A percentile compares a stretch with the other conserved stretches of the same genome.
Evolutionary conservation across 495 filamentous ascomycete species (phyloP).

Genomic region (Talaromyces proteolyticus): DNA sequence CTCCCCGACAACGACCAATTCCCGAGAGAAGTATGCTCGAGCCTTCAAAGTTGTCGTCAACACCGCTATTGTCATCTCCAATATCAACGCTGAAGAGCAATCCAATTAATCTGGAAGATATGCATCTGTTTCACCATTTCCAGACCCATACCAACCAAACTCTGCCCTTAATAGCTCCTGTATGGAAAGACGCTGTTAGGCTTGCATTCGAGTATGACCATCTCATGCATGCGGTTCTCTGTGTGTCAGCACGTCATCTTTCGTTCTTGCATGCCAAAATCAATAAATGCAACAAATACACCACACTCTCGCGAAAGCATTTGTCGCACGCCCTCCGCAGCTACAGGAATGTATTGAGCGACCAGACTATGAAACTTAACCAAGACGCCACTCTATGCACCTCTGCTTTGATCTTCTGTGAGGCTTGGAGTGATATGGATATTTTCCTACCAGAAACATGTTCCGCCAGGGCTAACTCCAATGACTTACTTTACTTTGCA

Average conservation of each 20-base stretch:
- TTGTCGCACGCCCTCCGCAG: not conserved
- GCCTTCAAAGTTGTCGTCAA: too few relatives aligned
- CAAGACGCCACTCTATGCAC: not conserved
- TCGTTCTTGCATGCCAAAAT: not conserved
- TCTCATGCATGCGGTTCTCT: slow-evolving; percentile 4
- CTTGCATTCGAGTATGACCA: not conserved
- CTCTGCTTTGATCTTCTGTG: not conserved
- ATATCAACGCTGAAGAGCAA: not conserved
- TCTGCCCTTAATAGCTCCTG: not conserved
- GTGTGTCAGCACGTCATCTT: slow-evolving; percentile 1
- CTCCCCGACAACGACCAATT: not conserved
- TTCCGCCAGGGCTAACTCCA: not conserved
- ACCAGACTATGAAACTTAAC: not conserved
- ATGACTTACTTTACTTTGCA: not conserved
- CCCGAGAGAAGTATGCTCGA: not conserved
- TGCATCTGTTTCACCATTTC: slow-evolving; percentile 3
- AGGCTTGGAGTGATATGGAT: not conserved
- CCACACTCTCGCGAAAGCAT: not conserved
- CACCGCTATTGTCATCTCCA: not conserved
- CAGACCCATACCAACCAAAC: not conserved
- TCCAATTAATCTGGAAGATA: not conserved
- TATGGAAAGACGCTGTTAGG: not conserved
- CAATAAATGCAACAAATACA: not conserved
- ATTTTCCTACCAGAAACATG: not conserved
- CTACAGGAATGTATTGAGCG: not conserved